Evolutionary conservation across 352 stramenopile genomes (phyloP), one percentile per base, ranked within the genome.

Genomic region (Plasmopara viticola): DNA sequence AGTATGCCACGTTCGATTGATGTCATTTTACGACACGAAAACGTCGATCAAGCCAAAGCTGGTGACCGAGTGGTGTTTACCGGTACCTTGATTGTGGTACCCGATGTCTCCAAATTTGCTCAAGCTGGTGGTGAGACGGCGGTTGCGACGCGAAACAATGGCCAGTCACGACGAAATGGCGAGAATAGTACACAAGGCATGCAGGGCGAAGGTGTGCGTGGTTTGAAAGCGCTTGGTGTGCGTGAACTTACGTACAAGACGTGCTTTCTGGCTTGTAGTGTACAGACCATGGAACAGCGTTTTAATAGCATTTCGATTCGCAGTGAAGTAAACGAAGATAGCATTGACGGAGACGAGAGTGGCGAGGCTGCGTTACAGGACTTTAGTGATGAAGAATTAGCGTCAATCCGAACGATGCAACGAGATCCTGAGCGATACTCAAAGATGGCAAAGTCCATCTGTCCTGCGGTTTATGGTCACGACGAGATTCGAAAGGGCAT

Each of bases 241-340:
- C 82, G 95, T 15, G 96, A 99, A 66, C 79, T 99, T 31, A 99
- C 95, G 0, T 99, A 99, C 74, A 93, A 96, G 58, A 97, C 94
- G 33, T 97, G 95, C 42, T 99, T 99, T 72, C 60, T 99, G 3
- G 96, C 95, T 4, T 97, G 82, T 58, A 97, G 78, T 48, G 89
- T 99, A 44, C 78, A 98, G 58, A 94, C 83, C 0, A 90, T 94
- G 80, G 80, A 88, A 57, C 80, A 91, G 53, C 83, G 83, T 10
- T 91, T 94, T 50, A 87, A 91, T 50, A 87, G 80, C 51, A 88
- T 94, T 44, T 91, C 80, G 12, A 94, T 94, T 46, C 80, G 83
- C 20, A 87, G 72, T 38, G 82, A 93, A 41, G 76, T 81, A 34
- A 64, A 66, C 28, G 82, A 93, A 42, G 74, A 78, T 25, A 66